Evolutionary conservation across 2,329 filamentous ascomycete species (phyloP).

Genomic region (Didymella lethalis): DNA sequence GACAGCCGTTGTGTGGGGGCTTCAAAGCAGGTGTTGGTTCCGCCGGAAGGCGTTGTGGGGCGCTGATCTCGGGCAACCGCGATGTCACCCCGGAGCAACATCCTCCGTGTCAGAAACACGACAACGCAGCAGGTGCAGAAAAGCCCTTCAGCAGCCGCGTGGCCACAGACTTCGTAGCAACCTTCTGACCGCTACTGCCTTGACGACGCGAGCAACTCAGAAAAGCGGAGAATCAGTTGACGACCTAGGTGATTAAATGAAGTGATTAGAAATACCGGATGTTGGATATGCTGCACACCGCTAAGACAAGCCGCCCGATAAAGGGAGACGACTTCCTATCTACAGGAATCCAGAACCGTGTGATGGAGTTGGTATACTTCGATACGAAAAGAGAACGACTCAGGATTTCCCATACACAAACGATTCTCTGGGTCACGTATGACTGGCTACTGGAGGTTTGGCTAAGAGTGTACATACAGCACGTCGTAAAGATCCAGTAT

Average conservation of each 20-base stretch:
- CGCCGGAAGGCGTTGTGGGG: constrained; percentile 19
- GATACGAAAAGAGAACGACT: background rate
- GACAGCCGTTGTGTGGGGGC: constrained; percentile 28
- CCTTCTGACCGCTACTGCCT: background rate
- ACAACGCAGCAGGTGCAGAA: constrained; percentile 1
- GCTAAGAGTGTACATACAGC: background rate
- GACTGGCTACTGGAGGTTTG: background rate
- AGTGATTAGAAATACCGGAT: background rate
- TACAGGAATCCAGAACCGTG: background rate
- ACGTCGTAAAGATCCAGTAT: background rate
- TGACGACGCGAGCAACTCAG: background rate
- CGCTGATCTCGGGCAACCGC: constrained; percentile 11
- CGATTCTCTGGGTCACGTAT: too few species aligned
- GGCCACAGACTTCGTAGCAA: background rate
- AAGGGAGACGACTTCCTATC: background rate
- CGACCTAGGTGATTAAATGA: background rate
- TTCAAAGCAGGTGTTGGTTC: constrained; percentile 6
- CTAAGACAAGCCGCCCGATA: background rate
- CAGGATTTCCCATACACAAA: background rate
- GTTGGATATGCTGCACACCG: background rate
- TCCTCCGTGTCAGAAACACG: constrained; percentile 3
- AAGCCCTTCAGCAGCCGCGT: background rate
- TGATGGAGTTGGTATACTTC: background rate
- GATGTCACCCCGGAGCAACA: constrained; percentile 9
- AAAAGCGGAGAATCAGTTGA: background rate